phyloP scores from a whole-genome alignment of 2,329 filamentous ascomycete genomes.

The Pyricularia pennisetigena region DNA sequence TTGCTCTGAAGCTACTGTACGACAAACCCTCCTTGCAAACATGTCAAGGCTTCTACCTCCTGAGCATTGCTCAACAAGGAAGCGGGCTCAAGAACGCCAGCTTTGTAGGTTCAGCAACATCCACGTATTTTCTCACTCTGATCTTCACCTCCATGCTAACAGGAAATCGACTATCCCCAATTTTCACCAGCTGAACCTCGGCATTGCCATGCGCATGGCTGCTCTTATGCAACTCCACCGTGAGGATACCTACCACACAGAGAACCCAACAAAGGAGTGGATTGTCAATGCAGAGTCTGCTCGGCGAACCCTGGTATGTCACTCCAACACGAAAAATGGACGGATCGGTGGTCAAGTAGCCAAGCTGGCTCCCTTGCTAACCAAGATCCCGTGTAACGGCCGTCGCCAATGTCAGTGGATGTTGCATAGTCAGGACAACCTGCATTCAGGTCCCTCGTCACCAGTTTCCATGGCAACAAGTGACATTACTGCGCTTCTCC shows the following conservation, averaged over 20 bases:
- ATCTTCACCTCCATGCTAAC: not conserved
- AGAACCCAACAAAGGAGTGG: constrained; percentile 30
- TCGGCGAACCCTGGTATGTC: constrained; percentile 40
- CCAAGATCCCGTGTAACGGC: not conserved
- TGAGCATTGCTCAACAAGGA: constrained; percentile 49
- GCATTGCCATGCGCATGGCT: constrained; percentile 46
- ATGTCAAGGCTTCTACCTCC: constrained; percentile 48
- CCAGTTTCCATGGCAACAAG: constrained; percentile 39
- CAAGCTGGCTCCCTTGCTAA: not conserved
- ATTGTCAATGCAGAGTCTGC: constrained; percentile 44
- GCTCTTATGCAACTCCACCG: constrained; percentile 43
- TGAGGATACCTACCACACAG: constrained; percentile 41
- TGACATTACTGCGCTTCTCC: constrained; percentile 45
- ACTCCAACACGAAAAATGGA: constrained; percentile 2
- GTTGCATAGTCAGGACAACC: constrained; percentile 47
- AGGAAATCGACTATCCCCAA: constrained; percentile 1
- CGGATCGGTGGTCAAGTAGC: not conserved
- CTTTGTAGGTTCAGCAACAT: constrained; percentile 39
- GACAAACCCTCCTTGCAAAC: constrained; percentile 41
- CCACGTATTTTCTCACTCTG: not conserved
- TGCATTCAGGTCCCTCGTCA: constrained; percentile 41
- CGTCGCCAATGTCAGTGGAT: constrained; percentile 36
- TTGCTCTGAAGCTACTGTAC: constrained; percentile 41
- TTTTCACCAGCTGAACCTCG: constrained; percentile 39
- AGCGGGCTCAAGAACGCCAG: constrained; percentile 42